Evolutionary conservation across 129 eudicot species (phyloP).

Genomic region (Flaveria sonorensis): DNA sequence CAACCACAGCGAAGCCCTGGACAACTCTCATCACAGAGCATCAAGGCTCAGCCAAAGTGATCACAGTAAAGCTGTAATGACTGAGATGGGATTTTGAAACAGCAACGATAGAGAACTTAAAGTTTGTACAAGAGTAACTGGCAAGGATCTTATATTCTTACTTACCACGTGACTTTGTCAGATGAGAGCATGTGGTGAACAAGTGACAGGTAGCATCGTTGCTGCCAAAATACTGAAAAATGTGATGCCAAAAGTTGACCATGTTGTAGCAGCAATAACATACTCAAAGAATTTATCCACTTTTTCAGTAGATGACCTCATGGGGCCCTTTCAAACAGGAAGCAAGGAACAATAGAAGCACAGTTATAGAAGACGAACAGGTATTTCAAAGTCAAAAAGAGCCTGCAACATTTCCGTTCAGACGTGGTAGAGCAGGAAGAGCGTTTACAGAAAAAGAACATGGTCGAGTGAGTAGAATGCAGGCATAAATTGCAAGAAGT

Average conservation of each 20-base stretch:
- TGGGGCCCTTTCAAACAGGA: neutral
- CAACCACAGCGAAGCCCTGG: neutral
- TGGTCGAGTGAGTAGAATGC: neutral
- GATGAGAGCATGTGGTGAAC: neutral
- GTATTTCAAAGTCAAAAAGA: neutral
- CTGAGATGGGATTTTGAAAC: neutral
- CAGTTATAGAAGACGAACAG: neutral
- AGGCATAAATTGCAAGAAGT: neutral
- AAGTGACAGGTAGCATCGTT: neutral
- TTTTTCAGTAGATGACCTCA: neutral
- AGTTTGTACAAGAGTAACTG: neutral
- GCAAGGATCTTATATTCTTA: neutral
- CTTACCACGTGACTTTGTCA: neutral
- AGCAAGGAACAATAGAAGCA: conserved; percentile 1
- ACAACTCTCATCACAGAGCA: neutral
- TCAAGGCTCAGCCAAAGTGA: neutral
- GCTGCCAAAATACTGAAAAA: neutral
- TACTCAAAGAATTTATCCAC: neutral
- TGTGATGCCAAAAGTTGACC: neutral
- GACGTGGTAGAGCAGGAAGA: neutral
- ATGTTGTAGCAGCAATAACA: neutral
- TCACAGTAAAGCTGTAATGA: neutral
- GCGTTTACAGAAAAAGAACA: neutral
- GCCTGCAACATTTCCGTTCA: neutral
- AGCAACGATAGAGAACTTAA: neutral